Base-by-base conservation (phyloP, 768 basidiomycete species). In the Piloderma croceum region DNA sequence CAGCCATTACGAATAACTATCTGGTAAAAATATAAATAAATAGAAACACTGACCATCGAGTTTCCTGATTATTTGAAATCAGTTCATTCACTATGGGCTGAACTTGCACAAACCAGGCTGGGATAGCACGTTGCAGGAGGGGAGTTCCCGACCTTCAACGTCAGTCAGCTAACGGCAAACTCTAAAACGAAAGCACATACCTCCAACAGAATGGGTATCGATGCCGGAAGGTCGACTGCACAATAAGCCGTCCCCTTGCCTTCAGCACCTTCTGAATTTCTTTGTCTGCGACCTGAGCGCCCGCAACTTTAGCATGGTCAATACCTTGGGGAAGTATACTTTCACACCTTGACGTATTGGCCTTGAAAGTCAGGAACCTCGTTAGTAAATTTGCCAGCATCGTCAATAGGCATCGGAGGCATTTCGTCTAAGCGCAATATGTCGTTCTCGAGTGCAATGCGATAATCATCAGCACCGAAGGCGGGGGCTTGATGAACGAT, bases 401-500 rank as follows among this genome's bases (percentile, higher is more conserved):
- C 94, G 50, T 98, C 90, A 41, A 99, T 75, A 29, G 96, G 96
- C 58, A 92, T 96, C 0, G 96, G 96, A 0, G 96, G 93, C 76
- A 92, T 81, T 60, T 97, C 93, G 33, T 94, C 93, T 1, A 76
- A 69, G 19, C 71, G 71, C n/a, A 98, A 60, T 38, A 97, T 77
- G 15, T 84, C 88, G 53, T 94, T 76, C 3, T 79, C 79, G 45
- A 94, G 73, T 20, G 88, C 84, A 52, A 99, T 78, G 39, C 96
- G 87, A 62, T 97, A 90, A 74, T 99, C 96, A 53, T 99, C 96
- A 60, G 98, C 94, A 69, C 96, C 96, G 55, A 96, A 98, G 0
- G 86, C 93, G 3, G 96, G 96, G 2, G 96, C 91, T 66, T 99
- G 96, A 60, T 99, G 96, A 22, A 99, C 96, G 54, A 98, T 93